A percentile compares a stretch with the other conserved stretches of the same genome.
Conservation (phyloP, 2,329 filamentous ascomycete species). For the Hymenoscyphus repandus region DNA sequence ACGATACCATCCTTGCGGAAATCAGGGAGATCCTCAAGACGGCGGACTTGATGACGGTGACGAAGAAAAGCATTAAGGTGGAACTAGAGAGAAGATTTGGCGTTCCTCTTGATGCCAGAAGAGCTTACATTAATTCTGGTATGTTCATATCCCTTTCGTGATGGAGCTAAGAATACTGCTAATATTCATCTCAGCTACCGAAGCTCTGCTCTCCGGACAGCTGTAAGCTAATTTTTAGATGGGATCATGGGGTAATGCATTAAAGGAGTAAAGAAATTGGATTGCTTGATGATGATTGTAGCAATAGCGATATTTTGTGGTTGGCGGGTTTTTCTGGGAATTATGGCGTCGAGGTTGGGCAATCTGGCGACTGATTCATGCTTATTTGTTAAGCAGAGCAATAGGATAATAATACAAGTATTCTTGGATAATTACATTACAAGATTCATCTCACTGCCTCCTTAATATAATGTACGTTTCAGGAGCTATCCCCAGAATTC, state of each 20-base stretch:
- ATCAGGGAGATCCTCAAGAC: slow-evolving; percentile 90
- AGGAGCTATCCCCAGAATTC: no score
- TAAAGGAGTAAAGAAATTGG: slow-evolving; percentile 4
- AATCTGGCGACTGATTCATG: no score
- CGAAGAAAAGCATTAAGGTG: slow-evolving; percentile 95
- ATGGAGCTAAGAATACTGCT: slow-evolving; percentile 16
- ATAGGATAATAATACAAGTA: no score
- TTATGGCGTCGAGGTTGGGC: no score
- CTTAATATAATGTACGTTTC: no score
- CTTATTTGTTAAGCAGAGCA: no score
- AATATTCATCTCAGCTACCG: slow-evolving; percentile 53
- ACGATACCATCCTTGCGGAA: slow-evolving; percentile 86
- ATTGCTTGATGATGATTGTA: background rate
- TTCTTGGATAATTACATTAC: no score
- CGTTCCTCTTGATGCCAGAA: slow-evolving; percentile 77
- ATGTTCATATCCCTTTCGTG: slow-evolving; percentile 37
- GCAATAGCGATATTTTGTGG: background rate
- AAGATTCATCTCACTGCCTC: no score
- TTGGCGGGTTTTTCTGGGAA: background rate
- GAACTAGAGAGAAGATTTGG: slow-evolving; percentile 90
- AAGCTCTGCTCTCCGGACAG: slow-evolving; percentile 73
- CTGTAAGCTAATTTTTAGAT: slow-evolving; percentile 41
- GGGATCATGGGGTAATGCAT: slow-evolving; percentile 1
- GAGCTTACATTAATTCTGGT: slow-evolving; percentile 92
- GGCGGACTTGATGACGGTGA: slow-evolving; percentile 94